These are phyloP conservation scores for Plasmodium knowlesi DNA, from an alignment of 169 alveolate genomes.

Conservation along the genomic window DNA sequence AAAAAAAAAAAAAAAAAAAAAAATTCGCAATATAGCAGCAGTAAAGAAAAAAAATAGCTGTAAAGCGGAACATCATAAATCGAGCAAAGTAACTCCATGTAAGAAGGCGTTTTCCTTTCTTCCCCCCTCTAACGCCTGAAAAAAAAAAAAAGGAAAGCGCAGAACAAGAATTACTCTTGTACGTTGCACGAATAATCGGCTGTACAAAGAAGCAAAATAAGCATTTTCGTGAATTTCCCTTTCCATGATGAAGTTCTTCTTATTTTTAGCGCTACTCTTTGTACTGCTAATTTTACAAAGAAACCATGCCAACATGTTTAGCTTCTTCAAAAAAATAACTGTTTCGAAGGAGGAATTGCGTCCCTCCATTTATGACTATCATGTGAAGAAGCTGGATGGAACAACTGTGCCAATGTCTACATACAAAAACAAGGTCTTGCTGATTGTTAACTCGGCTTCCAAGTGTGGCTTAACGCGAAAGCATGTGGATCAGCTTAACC, in stretches of 20 bases:
- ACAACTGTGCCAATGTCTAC: slow-evolving; percentile 33
- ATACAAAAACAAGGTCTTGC: slow-evolving; percentile 30
- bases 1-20: neutral
- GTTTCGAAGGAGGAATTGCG: slow-evolving; percentile 22
- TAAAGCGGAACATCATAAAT: neutral
- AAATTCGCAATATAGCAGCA: neutral
- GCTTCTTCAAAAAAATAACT: slow-evolving; percentile 42
- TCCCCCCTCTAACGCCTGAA: too few relatives aligned
- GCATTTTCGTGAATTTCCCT: neutral
- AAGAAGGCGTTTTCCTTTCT: neutral
- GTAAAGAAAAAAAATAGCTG: neutral
- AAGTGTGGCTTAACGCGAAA: slow-evolving; percentile 60
- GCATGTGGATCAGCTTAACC: slow-evolving; percentile 36
- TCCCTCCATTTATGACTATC: slow-evolving; percentile 41
- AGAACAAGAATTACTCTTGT: neutral
- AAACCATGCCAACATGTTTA: slow-evolving; percentile 14
- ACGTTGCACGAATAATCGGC: neutral
- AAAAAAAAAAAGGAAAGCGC: neutral
- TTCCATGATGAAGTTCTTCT: neutral
- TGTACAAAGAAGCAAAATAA: neutral
- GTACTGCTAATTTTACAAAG: neutral
- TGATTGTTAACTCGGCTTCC: slow-evolving; percentile 65
- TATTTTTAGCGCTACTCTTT: neutral
- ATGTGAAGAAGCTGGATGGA: slow-evolving; percentile 18
- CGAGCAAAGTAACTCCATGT: neutral